phyloP scores from a whole-genome alignment of 2,329 filamentous ascomycete species.

The Nemania diffusa region DNA sequence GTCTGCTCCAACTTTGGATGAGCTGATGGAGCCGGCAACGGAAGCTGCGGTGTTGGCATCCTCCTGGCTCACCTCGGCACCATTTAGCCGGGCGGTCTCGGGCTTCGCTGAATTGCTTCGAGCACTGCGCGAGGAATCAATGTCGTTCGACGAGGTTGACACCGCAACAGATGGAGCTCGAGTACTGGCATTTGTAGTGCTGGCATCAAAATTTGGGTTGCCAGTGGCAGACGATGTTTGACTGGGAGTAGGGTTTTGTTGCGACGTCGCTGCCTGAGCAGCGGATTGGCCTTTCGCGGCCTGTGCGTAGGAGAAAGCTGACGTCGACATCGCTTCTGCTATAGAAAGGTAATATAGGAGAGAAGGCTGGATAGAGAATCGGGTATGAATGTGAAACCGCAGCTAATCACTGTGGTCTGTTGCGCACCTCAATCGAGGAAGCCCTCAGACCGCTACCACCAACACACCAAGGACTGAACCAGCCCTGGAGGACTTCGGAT shows the following conservation, averaged over 20 bases:
- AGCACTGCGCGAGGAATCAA: conserved; percentile 46
- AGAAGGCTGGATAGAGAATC: conserved; percentile 27
- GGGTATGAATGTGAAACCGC: conserved; percentile 36
- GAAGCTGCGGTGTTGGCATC: conserved; percentile 32
- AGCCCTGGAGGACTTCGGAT: conserved; percentile 44
- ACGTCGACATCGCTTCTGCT: conserved; percentile 59
- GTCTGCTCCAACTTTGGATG: conserved; percentile 37
- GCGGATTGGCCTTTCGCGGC: conserved; percentile 83
- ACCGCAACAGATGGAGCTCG: conserved; percentile 51
- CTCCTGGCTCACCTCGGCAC: conserved; percentile 37
- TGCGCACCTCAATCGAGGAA: conserved; percentile 42
- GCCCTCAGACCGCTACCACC: conserved; percentile 44
- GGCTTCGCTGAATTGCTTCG: conserved; percentile 44
- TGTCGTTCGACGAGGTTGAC: conserved; percentile 52
- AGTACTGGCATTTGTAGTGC: conserved; percentile 47
- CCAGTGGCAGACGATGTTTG: conserved; percentile 48
- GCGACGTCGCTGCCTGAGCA: conserved; percentile 47
- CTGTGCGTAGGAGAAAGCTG: conserved; percentile 92
- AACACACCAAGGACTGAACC: conserved; percentile 42
- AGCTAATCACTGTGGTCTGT: conserved; percentile 38
- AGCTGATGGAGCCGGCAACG: conserved; percentile 32
- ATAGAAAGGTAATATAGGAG: conserved; percentile 29
- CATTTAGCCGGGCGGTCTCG: conserved; percentile 36
- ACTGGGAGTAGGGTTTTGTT: conserved; percentile 46
- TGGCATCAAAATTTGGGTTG: conserved; percentile 51